Conservation (phyloP, 1,284 basidiomycete species). For the Calocybe gambosa region DNA sequence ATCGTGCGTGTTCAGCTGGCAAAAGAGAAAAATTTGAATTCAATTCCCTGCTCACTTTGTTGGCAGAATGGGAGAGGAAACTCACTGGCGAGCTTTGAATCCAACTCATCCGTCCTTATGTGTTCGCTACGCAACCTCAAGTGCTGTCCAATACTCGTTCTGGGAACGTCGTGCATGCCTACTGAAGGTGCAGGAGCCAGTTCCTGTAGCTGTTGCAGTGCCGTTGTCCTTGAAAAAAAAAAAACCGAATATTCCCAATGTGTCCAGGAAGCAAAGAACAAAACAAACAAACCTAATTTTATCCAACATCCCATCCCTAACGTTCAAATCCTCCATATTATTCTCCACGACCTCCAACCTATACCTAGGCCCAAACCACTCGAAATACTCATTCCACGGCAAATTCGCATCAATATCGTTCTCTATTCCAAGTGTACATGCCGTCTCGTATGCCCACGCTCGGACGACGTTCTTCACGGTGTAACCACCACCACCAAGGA, state of each 20-base stretch:
- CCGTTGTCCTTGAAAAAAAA: constrained; percentile 45
- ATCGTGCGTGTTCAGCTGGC: constrained; percentile 51
- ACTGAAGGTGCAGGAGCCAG: constrained; percentile 84
- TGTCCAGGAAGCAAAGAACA: too few species aligned
- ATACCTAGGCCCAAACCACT: constrained; percentile 97
- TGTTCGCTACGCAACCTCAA: constrained; percentile 49
- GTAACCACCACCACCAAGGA: constrained; percentile 95
- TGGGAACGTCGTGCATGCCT: constrained; percentile 80
- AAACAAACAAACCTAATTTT: constrained; percentile 57
- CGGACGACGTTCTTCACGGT: constrained; percentile 95
- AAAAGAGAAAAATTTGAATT: neutral
- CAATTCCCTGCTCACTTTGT: neutral
- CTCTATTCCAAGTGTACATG: constrained; percentile 84
- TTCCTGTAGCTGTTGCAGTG: constrained; percentile 75
- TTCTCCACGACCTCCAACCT: constrained; percentile 87
- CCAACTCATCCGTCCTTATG: constrained; percentile 49
- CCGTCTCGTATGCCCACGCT: constrained; percentile 97
- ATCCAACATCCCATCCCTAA: constrained; percentile 77
- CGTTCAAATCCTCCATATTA: constrained; percentile 94
- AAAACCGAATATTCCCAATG: too few species aligned
- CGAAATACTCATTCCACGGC: constrained; percentile 95
- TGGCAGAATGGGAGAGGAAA: constrained; percentile 7
- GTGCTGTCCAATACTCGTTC: constrained; percentile 58
- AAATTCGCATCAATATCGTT: constrained; percentile 73
- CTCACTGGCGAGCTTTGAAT: constrained; percentile 66